A percentile compares a stretch with the other conserved stretches of the same genome.
phyloP scores from a whole-genome alignment of 352 stramenopile genomes.

The Globisporangium alternatum region DNA sequence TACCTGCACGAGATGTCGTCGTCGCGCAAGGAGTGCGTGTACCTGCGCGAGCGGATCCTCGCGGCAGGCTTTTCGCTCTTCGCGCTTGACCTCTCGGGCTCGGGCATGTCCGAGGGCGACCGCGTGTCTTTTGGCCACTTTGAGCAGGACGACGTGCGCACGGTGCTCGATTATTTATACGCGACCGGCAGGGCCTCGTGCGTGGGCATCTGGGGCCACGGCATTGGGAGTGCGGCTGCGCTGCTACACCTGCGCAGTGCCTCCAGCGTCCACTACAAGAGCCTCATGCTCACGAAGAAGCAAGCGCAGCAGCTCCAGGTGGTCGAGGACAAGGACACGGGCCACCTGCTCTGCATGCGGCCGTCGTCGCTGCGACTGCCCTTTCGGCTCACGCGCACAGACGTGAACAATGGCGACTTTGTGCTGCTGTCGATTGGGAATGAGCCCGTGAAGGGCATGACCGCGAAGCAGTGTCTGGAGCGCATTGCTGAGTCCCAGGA shows the following conservation, averaged over 20 bases:
- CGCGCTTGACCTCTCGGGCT: slow-evolving; percentile 68
- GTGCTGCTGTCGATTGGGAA: slow-evolving; percentile 61
- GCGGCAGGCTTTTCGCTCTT: slow-evolving; percentile 66
- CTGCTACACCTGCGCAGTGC: slow-evolving; percentile 52
- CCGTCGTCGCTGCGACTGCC: slow-evolving; percentile 32
- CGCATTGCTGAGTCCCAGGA: slow-evolving; percentile 30
- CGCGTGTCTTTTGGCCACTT: slow-evolving; percentile 69
- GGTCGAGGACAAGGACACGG: slow-evolving; percentile 37
- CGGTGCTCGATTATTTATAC: slow-evolving; percentile 64
- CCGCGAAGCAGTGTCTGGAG: slow-evolving; percentile 28
- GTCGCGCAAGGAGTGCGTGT: slow-evolving; percentile 72
- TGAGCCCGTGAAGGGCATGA: slow-evolving; percentile 38
- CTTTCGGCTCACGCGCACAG: slow-evolving; percentile 59
- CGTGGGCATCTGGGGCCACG: slow-evolving; percentile 65
- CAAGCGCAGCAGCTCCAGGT: slow-evolving; percentile 42
- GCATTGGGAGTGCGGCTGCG: slow-evolving; percentile 52
- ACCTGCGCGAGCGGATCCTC: slow-evolving; percentile 54
- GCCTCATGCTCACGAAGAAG: slow-evolving; percentile 31
- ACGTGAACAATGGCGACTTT: slow-evolving; percentile 62
- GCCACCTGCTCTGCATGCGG: slow-evolving; percentile 48
- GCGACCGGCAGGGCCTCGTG: slow-evolving; percentile 46
- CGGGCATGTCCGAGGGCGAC: slow-evolving; percentile 60
- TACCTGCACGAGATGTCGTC: slow-evolving; percentile 82
- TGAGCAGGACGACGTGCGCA: slow-evolving; percentile 60
- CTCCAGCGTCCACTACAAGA: slow-evolving; percentile 47